Base-by-base conservation (phyloP, 495 filamentous ascomycete species). In the Sporormia fimetaria region DNA sequence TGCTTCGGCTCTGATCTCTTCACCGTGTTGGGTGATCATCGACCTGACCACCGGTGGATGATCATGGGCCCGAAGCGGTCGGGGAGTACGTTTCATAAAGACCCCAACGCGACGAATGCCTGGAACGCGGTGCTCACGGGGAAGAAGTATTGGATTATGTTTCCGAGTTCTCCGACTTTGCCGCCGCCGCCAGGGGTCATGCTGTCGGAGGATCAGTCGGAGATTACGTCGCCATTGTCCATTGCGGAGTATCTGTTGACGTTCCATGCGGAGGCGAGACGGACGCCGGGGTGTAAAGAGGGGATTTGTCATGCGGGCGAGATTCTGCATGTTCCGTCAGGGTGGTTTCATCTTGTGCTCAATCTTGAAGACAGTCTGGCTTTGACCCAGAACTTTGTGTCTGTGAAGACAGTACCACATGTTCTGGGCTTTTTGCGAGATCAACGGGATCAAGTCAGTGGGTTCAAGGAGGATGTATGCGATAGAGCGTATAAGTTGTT, bases 131-230 rank as follows among this genome's bases (percentile, higher is more conserved):
- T 96, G 11, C 59, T 98, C 22, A 71, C 79, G 38, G 90, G 90
- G 11, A 76, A 81, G 14, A 98, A 98, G 59, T 98, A 96, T 66
- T 98, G 90, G 90, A 92, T 98, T 47, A 93, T 86, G 80, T 88
- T 95, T 67, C 76, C 90, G 32, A 65, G 78, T 0, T 67, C 69
- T 11, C 60, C 71, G 21, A 73, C 69, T 17, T 64, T 70, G 28
- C 62, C 75, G 52, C 73, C 77, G 6, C 82, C 82, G 7, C 90
- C 90, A 3, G 90, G 90, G 15, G 86, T 98, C 14, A 92, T 81
- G 52, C 86, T 94, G 8, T 93, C 87, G 6, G 71, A 79, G 25
- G 90, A 98, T 57, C 80, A 84, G 53, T 88, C 86, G 54, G 90
- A 98, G 61, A 87, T 98, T 12, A 98, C 90, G 0, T 83, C 80